These are phyloP conservation scores for Globisporangium megalacanthum DNA, from an alignment of 352 stramenopile species.

Conservation along the genomic window DNA sequence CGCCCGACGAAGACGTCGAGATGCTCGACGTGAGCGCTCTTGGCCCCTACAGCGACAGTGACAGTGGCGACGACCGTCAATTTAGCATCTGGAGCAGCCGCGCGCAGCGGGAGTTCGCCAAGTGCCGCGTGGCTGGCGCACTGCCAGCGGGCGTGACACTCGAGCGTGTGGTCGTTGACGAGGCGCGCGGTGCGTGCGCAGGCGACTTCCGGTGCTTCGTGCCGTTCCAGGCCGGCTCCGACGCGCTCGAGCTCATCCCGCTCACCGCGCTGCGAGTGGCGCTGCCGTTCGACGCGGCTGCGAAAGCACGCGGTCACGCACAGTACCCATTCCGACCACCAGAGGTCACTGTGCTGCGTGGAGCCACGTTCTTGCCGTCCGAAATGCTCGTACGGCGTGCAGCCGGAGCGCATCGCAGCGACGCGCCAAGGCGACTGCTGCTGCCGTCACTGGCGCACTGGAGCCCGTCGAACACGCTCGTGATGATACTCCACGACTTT, in stretches of 20 bases:
- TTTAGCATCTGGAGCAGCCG: conserved; percentile 69
- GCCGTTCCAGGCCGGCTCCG: conserved; percentile 66
- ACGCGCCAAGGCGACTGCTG: conserved; percentile 13
- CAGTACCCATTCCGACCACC: conserved; percentile 64
- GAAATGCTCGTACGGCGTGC: conserved; percentile 30
- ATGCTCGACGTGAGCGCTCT: conserved; percentile 11
- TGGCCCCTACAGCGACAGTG: background rate
- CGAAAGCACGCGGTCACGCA: conserved; percentile 21
- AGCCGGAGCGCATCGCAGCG: background rate
- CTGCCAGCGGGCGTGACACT: conserved; percentile 44
- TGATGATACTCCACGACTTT: conserved; percentile 70
- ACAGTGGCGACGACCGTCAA: conserved; percentile 30
- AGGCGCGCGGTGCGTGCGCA: conserved; percentile 34
- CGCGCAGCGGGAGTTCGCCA: conserved; percentile 69
- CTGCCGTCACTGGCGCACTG: conserved; percentile 57
- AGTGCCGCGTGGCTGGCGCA: conserved; percentile 26
- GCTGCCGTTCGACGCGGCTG: conserved; percentile 45
- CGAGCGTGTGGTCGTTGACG: conserved; percentile 39
- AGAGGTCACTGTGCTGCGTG: conserved; percentile 37
- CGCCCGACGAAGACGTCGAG: conserved; percentile 8
- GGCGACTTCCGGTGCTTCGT: conserved; percentile 73
- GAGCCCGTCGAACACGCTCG: conserved; percentile 71
- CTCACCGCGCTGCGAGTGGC: conserved; percentile 44
- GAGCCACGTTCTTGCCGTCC: conserved; percentile 41
- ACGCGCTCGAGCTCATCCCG: conserved; percentile 56